These are phyloP conservation scores for Brassica rapa DNA, from an alignment of 345 rosid species.

Conservation along the genomic window DNA sequence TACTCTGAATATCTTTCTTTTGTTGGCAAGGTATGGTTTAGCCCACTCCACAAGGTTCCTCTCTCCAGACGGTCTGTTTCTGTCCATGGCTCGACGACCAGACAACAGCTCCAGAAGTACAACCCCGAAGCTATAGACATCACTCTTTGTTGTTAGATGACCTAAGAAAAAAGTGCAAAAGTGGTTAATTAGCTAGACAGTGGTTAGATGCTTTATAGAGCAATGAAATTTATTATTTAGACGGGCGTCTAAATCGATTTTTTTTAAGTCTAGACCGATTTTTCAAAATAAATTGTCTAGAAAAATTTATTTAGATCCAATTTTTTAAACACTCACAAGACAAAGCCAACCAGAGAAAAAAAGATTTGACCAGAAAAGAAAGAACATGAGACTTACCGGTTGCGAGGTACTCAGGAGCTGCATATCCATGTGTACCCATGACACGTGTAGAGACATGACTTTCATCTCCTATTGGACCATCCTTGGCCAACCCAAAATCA, in stretches of 20 bases:
- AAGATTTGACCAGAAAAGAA: not conserved
- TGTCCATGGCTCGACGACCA: constrained; percentile 97
- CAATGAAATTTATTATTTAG: not conserved
- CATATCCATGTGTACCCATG: constrained; percentile 92
- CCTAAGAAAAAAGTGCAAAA: constrained; percentile 47
- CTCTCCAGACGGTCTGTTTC: constrained; percentile 85
- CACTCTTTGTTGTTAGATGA: constrained; percentile 91
- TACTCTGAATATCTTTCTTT: constrained; percentile 69
- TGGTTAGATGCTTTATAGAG: not conserved
- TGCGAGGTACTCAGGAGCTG: constrained; percentile 94
- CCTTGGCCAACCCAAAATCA: constrained; percentile 94
- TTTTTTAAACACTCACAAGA: constrained; percentile 41
- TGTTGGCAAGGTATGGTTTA: constrained; percentile 76
- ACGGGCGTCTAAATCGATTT: not conserved
- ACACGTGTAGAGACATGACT: constrained; percentile 91
- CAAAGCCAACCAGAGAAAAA: constrained; percentile 48
- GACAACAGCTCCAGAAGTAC: constrained; percentile 90
- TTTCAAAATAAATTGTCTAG: not conserved
- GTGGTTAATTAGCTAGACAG: not conserved
- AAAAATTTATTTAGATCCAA: too few species aligned
- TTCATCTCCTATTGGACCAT: constrained; percentile 83
- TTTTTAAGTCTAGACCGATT: too few species aligned
- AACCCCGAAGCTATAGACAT: constrained; percentile 94
- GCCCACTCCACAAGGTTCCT: constrained; percentile 94
- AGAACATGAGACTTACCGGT: constrained; percentile 53